Conservation (phyloP, 1,284 basidiomycete species). For the Heterobasidion parviporum region DNA sequence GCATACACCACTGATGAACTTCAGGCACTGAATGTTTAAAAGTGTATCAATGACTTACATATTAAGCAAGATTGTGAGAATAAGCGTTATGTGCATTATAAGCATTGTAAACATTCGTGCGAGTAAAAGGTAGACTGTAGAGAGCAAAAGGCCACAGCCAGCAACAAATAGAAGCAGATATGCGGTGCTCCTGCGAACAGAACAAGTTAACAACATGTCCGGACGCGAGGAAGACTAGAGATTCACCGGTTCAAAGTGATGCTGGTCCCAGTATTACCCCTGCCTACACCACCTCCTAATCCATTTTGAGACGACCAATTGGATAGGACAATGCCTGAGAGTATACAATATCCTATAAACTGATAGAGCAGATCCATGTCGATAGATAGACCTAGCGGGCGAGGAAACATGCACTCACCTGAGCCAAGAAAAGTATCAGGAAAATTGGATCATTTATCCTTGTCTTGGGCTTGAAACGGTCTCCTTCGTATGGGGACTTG, state of each 20-base stretch:
- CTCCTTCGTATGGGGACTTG: constrained; percentile 54
- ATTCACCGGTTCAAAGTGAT: constrained; percentile 52
- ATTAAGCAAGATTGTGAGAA: constrained; percentile 65
- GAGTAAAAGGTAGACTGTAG: constrained; percentile 48
- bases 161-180: constrained; percentile 61
- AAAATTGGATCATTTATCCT: constrained; percentile 67
- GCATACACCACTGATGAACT: constrained; percentile 42
- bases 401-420: constrained; percentile 23
- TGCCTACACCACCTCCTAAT: constrained; percentile 58
- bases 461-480: constrained; percentile 64
- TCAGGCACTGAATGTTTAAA: constrained; percentile 4
- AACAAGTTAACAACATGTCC: constrained; percentile 15
- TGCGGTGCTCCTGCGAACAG: constrained; percentile 28
- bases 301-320: constrained; percentile 60
- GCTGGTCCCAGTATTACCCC: constrained; percentile 33
- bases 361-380: constrained; percentile 15
- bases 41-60: constrained; percentile 38
- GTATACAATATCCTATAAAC: constrained; percentile 59
- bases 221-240: constrained; percentile 8
- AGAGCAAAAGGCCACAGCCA: constrained; percentile 40
- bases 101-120: constrained; percentile 69
- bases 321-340: constrained; percentile 59
- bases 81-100: constrained; percentile 77
- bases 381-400: not conserved
- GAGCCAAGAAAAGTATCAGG: constrained; percentile 60